Base-by-base conservation (phyloP, 2,329 filamentous ascomycete genomes). In the Diaporthe sp. region DNA sequence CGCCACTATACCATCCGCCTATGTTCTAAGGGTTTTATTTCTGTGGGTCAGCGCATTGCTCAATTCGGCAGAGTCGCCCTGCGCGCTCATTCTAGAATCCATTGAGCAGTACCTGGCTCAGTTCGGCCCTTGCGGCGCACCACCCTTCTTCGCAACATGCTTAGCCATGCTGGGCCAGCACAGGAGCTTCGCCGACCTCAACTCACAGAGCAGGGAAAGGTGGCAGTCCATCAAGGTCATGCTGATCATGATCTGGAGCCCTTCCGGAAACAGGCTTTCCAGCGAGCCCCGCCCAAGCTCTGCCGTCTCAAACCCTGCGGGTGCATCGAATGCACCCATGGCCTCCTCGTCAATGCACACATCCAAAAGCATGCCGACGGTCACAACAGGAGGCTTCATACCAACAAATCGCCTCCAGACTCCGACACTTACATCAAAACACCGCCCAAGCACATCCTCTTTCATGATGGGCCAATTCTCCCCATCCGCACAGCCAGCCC, bases 61-160 rank as follows among this genome's bases (percentile, higher is more conserved):
- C 7, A 77, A 78, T 28, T 78, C 77, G 12, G 67, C 57, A 22
- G 77, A 75, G 10, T 71, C 77, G 10, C 72, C 68, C 0, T 73
- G 79, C 5, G n/a, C 61, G 12, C 65, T 78, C 39, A 72, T 81
- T 4, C 34, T 77, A 8, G 79, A 79, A 31, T 79, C 80, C 8
- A 69, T 81, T 7, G 76, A 78, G 44, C 77, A 79, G 17, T 81
- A 79, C 39, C 71, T 78, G 51, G 73, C 73, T 10, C 71, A 73
- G 3, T 83, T 83, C 51, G 79, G 81, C 13, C 69, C 74, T 12
- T 78, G 78, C 28, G 77, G 78, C 25, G 75, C 79, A 8, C 81
- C 82, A 1, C 77, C 82, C 0, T 79, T 81, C 34, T 72, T 83
- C 34, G 65, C 77, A 1, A 72, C 78, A 2, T 80, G 79, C 44